Percentiles rank a stretch among this genome's conserved stretches.
Evolutionary conservation across 2,329 filamentous ascomycete genomes (phyloP).

Genomic region (Hypoxylon sp.): DNA sequence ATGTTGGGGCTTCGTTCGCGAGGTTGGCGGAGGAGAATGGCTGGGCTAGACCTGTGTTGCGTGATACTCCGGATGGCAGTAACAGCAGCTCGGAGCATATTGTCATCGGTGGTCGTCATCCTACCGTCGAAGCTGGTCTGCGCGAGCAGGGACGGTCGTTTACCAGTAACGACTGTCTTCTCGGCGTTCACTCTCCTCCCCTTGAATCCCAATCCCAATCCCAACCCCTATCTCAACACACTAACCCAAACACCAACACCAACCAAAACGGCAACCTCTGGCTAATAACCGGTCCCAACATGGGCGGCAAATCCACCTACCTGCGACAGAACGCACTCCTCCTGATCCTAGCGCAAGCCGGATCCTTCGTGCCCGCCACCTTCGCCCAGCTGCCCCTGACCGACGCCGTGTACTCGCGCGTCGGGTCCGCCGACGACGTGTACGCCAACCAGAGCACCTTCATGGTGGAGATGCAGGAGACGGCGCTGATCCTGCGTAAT

Average conservation of each 20-base stretch:
- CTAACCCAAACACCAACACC: constrained; percentile 70
- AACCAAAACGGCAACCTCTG: constrained; percentile 67
- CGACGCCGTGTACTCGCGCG: constrained; percentile 94
- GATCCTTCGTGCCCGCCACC: constrained; percentile 89
- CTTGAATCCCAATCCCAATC: constrained; percentile 55
- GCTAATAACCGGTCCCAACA: constrained; percentile 88
- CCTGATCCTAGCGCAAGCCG: constrained; percentile 90
- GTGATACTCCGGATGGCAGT: constrained; percentile 50
- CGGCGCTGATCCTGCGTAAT: constrained; percentile 84
- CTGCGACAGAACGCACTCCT: constrained; percentile 95
- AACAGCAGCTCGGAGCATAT: constrained; percentile 59
- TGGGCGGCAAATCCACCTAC: constrained; percentile 97
- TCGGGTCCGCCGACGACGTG: constrained; percentile 94
- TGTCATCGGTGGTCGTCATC: constrained; percentile 87
- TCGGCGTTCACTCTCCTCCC: constrained; percentile 63
- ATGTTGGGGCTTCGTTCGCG: constrained; percentile 88
- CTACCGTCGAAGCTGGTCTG: constrained; percentile 88
- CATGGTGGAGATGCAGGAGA: constrained; percentile 99
- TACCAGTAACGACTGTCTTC: constrained; percentile 83
- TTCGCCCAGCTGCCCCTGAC: constrained; percentile 88
- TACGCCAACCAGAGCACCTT: constrained; percentile 96
- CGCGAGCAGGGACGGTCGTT: constrained; percentile 82
- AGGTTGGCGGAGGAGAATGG: constrained; percentile 77
- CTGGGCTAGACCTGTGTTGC: constrained; percentile 77
- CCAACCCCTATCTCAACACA: constrained; percentile 53